A percentile compares a stretch with the other conserved stretches of the same genome.
Conservation (phyloP, 2,329 filamentous ascomycete genomes). For the Botrytis galanthina region DNA sequence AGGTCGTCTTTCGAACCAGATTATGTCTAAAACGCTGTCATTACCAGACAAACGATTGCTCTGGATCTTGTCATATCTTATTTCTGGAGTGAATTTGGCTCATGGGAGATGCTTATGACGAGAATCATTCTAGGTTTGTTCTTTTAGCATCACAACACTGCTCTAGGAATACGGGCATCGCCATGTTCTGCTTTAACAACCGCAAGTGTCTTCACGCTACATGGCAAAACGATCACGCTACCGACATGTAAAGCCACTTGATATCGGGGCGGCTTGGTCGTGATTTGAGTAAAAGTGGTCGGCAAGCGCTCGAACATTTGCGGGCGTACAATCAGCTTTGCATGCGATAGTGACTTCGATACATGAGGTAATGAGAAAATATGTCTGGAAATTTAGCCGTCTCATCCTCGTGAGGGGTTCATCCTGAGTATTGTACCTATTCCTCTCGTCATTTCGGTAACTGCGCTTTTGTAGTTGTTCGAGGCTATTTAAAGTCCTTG, state of each 20-base stretch:
- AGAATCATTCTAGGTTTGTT: constrained; percentile 43
- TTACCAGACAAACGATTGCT: constrained; percentile 44
- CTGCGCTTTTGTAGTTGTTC: neutral
- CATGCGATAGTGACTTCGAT: constrained; percentile 48
- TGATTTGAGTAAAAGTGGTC: constrained; percentile 42
- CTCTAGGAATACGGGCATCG: constrained; percentile 47
- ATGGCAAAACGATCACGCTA: constrained; percentile 50
- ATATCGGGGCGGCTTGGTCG: constrained; percentile 47
- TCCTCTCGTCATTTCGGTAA: too few species aligned
- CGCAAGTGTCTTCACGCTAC: constrained; percentile 50
- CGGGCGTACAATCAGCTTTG: constrained; percentile 44
- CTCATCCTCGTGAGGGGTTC: constrained; percentile 44
- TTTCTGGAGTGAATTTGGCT: constrained; percentile 49
- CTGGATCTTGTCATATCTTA: constrained; percentile 44
- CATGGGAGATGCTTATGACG: constrained; percentile 45
- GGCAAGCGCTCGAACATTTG: constrained; percentile 42
- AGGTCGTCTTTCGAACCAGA: neutral
- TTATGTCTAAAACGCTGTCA: neutral
- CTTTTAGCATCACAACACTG: constrained; percentile 49
- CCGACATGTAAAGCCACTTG: constrained; percentile 45
- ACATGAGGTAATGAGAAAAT: constrained; percentile 50
- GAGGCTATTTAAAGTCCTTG: neutral
- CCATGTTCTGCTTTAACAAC: constrained; percentile 44
- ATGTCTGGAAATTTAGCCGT: constrained; percentile 46
- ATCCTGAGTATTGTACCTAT: constrained; percentile 40